phyloP scores from a whole-genome alignment of 108 stramenopile species.

The Nitzschia sp. region DNA sequence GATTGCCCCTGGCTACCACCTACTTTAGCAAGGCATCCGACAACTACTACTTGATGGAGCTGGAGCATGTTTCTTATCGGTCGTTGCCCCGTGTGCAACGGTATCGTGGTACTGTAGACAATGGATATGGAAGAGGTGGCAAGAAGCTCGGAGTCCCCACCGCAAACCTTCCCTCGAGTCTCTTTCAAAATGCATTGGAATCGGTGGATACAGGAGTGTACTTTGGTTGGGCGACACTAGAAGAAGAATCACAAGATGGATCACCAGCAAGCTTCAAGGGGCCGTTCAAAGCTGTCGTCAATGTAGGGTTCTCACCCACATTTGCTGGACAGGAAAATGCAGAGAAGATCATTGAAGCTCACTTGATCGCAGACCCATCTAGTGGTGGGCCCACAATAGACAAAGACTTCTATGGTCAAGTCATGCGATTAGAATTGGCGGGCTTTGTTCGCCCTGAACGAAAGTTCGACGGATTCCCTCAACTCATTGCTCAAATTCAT shows the following conservation, averaged over 20 bases:
- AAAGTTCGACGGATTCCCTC: constrained; percentile 80
- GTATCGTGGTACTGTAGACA: constrained; percentile 71
- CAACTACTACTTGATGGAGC: constrained; percentile 1
- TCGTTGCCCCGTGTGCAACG: constrained; percentile 21
- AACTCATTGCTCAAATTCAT: constrained; percentile 70
- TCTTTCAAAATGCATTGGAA: constrained; percentile 75
- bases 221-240: constrained; percentile 78
- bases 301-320: constrained; percentile 89
- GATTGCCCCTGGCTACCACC: neutral
- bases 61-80: constrained; percentile 1
- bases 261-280: constrained; percentile 7
- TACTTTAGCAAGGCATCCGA: neutral
- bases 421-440: constrained; percentile 70
- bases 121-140: constrained; percentile 85
- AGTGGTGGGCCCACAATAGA: neutral
- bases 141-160: constrained; percentile 89
- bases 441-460: constrained; percentile 77
- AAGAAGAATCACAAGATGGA: constrained; percentile 14
- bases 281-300: constrained; percentile 78
- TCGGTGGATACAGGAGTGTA: constrained; percentile 76
- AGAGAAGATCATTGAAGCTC: constrained; percentile 89
- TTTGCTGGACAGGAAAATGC: constrained; percentile 85
- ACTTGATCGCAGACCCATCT: constrained; percentile 49
- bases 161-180: constrained; percentile 80
- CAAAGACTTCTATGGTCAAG: constrained; percentile 78